Evolutionary conservation across 208 protist genomes (phyloP), one percentile per base, ranked within the genome.

Genomic region (Crithidia expoeki): DNA sequence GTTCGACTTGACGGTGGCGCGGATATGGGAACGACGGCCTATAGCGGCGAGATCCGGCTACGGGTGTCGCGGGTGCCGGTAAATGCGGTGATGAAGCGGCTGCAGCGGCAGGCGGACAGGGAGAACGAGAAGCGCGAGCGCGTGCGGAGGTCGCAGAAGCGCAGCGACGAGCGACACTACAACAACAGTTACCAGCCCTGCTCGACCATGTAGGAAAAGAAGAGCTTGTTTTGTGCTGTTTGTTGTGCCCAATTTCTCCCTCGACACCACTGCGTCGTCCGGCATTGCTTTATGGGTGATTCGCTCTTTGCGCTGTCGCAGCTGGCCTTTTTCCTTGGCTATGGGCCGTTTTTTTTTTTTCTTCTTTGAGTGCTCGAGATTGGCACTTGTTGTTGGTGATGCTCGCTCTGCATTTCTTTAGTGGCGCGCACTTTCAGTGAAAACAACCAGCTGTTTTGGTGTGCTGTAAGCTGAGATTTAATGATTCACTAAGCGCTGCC

Each of bases 1-100:
- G 58, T 83, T 17, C 62, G 59, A 3, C 69, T 88, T 1, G 44
- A 47, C 19, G 68, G 72, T 27, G 74, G 76, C 9, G 32, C 55
- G 11, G 46, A 25, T 7, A 51, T 68, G 5, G 63, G 71, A 0
- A 38, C 53, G 16, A 33, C 57, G 21, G 52, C 79, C 19, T 80
- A 67, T 36, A 74, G 71, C 19, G 83, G 76, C 0, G 64, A 83
- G 66, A 30, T 93, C 19, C 68, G 78, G 4, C 63, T 93, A 74
- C 80, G 79, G 2, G 23, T 93, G 12, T 78, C 51, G 23, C 82
- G 79, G 23, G 83, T 87, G 27, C 72, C 84, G 28, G 69, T 81
- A 32, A 66, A 78, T 21, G 76, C 68, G 0, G 75, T 69, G 21
- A 60, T 85, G 58, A 46, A 68, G 30, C 71, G 44, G 5, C 55